These are phyloP conservation scores for Mollisia scopiformis DNA, from an alignment of 2,329 filamentous ascomycete species.

Conservation along the genomic window DNA sequence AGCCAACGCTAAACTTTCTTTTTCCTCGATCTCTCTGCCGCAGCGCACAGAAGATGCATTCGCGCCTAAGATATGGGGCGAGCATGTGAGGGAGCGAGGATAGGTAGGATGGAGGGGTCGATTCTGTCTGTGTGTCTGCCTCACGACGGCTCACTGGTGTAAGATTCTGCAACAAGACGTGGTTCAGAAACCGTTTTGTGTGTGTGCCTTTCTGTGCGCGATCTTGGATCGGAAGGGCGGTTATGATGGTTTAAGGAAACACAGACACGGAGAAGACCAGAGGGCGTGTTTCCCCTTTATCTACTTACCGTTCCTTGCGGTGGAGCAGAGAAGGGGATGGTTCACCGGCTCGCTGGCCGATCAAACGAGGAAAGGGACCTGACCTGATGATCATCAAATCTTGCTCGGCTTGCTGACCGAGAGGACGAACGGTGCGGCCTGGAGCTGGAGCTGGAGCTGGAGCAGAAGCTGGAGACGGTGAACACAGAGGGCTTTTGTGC, in stretches of 20 bases:
- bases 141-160: neutral
- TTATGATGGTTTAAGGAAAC: no score
- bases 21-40: neutral
- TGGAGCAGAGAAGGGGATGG: no score
- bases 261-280: no score
- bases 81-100: neutral
- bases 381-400: neutral
- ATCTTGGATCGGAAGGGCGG: no score
- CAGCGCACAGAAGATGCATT: neutral
- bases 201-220: no score
- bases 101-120: neutral
- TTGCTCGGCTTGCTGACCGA: neutral
- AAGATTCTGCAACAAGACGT: neutral
- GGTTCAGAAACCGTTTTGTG: neutral
- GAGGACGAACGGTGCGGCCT: neutral
- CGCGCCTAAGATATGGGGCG: neutral
- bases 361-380: neutral
- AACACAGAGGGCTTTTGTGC: neutral
- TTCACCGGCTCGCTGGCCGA: neutral
- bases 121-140: neutral
- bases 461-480: neutral
- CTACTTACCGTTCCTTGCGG: no score
- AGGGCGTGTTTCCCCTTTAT: no score
- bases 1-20: neutral
- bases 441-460: no score